Percentiles rank a stretch among this genome's conserved stretches.
phyloP scores from a whole-genome alignment of 441 rosid genomes.

The Adansonia madagascariensis region DNA sequence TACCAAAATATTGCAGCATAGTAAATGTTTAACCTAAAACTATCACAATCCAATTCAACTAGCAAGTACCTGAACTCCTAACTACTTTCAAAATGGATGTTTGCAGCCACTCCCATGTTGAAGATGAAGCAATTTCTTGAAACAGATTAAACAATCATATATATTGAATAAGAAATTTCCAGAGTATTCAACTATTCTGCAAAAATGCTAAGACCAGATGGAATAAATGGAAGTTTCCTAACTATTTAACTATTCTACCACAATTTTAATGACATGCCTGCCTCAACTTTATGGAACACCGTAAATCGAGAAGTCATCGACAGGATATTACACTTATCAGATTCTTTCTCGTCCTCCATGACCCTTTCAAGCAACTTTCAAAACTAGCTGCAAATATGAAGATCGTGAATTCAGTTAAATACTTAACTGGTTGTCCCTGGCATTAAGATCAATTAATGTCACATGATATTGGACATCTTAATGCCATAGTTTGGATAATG shows the following conservation, averaged over 20 bases:
- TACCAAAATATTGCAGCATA: slow-evolving; percentile 11
- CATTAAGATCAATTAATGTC: background rate
- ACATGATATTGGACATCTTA: too few relatives aligned
- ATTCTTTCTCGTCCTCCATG: slow-evolving; percentile 71
- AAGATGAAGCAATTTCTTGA: slow-evolving; percentile 63
- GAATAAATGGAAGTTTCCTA: too few relatives aligned
- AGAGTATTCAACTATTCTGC: slow-evolving; percentile 22
- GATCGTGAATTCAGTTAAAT: slow-evolving; percentile 14
- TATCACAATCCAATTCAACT: background rate
- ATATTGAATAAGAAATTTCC: slow-evolving; percentile 25
- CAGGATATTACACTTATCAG: slow-evolving; percentile 56
- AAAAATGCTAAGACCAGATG: too few relatives aligned
- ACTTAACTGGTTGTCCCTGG: background rate
- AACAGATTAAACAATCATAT: slow-evolving; percentile 30
- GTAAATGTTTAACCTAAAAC: slow-evolving; percentile 5
- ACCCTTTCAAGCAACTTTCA: slow-evolving; percentile 66
- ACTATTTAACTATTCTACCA: background rate
- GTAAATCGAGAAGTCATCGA: slow-evolving; percentile 53
- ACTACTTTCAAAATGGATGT: slow-evolving; percentile 53
- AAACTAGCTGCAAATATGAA: slow-evolving; percentile 50
- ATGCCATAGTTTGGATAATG: background rate
- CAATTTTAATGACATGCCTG: slow-evolving; percentile 28
- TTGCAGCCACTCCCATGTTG: slow-evolving; percentile 68
- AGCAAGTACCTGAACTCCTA: slow-evolving; percentile 60
- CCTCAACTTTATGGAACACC: slow-evolving; percentile 54